Conservation (phyloP, 306 rosid species). For the Medicago ruthenica region DNA sequence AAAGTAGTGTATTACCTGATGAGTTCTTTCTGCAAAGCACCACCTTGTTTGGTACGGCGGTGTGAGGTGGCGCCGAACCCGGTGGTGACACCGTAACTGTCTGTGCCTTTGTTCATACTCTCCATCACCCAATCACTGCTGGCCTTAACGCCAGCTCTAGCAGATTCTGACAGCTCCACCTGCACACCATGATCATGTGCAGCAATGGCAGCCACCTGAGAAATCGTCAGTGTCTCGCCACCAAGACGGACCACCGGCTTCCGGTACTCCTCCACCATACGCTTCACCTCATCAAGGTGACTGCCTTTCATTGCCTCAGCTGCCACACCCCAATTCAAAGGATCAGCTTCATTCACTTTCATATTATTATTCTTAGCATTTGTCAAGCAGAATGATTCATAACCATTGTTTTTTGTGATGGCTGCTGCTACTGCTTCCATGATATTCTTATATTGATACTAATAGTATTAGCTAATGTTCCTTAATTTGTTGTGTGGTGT, state of each 20-base stretch:
- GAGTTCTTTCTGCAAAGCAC: conserved; percentile 81
- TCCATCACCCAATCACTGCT: conserved; percentile 94
- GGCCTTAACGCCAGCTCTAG: conserved; percentile 81
- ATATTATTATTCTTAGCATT: background rate
- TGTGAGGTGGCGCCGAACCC: conserved; percentile 93
- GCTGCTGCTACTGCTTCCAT: conserved; percentile 51
- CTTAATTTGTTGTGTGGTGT: background rate
- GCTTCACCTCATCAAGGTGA: conserved; percentile 84
- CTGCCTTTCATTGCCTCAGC: conserved; percentile 77
- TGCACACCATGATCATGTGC: conserved; percentile 31
- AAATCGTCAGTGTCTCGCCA: conserved; percentile 70
- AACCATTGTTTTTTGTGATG: conserved; percentile 31
- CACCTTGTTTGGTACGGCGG: conserved; percentile 82
- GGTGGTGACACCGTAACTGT: conserved; percentile 91
- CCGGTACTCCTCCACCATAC: conserved; percentile 81
- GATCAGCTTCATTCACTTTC: conserved; percentile 47
- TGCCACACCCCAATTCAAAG: conserved; percentile 71
- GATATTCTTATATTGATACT: background rate
- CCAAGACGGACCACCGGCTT: conserved; percentile 71
- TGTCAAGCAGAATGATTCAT: conserved; percentile 50
- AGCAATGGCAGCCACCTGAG: conserved; percentile 88
- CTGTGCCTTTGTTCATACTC: conserved; percentile 72
- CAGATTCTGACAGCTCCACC: conserved; percentile 63
- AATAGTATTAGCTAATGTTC: background rate
- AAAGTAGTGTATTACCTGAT: conserved; percentile 56